Evolutionary conservation across 805 yeast genomes (phyloP).

Genomic region (Metschnikowia dekortorum): DNA sequence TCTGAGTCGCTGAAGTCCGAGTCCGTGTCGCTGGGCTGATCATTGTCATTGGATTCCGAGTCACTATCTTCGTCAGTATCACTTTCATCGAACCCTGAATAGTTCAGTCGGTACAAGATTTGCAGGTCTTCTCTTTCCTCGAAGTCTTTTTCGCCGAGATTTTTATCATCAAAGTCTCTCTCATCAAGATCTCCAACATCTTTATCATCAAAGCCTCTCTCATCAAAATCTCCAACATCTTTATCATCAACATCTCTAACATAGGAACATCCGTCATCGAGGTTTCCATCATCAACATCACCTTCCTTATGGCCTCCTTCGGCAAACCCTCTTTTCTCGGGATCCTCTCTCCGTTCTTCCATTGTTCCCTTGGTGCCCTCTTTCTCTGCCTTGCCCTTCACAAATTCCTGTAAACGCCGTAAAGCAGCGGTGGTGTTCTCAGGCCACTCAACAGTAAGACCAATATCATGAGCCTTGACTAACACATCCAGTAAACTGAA

Average conservation of each 20-base stretch:
- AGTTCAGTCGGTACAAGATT: not conserved
- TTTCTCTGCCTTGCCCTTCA: not conserved
- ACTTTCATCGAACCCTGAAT: not conserved
- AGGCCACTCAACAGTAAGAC: not conserved
- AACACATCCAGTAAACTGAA: slow-evolving; percentile 48
- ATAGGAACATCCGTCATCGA: too few species aligned
- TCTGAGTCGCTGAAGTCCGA: not conserved
- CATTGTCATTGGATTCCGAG: slow-evolving; percentile 11
- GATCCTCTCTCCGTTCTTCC: not conserved
- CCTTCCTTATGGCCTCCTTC: not conserved
- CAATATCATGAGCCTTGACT: not conserved
- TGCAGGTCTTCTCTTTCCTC: slow-evolving; percentile 2
- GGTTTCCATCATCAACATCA: too few species aligned
- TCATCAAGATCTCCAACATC: too few species aligned
- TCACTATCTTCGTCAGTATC: slow-evolving; percentile 12
- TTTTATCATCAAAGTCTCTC: too few species aligned
- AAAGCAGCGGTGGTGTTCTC: slow-evolving; percentile 19
- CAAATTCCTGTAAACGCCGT: slow-evolving; percentile 9
- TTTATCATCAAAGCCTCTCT: too few species aligned
- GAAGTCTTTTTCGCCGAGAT: too few species aligned
- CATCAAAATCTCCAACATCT: too few species aligned
- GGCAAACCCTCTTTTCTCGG: not conserved
- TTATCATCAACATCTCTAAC: too few species aligned
- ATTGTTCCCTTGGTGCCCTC: not conserved
- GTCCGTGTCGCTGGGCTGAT: slow-evolving; percentile 8